These are phyloP conservation scores for Aspergillus proliferans DNA, from an alignment of 2,329 filamentous ascomycete genomes.

Conservation along the genomic window DNA sequence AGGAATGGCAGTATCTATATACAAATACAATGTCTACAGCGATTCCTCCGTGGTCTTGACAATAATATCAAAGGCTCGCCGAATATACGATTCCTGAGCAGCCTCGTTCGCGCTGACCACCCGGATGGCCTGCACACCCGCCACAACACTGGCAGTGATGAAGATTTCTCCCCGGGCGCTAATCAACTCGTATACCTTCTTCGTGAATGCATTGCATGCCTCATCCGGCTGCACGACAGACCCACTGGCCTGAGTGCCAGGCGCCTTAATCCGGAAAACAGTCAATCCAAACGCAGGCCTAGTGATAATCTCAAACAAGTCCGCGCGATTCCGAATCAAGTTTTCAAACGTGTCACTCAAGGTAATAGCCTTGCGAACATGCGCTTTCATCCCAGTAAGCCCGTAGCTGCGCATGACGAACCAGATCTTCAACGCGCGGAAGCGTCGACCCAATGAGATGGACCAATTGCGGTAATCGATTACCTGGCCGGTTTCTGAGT, in stretches of 20 bases:
- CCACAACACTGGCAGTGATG: slow-evolving; percentile 70
- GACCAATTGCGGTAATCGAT: slow-evolving; percentile 98
- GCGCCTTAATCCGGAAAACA: slow-evolving; percentile 61
- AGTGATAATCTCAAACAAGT: slow-evolving; percentile 71
- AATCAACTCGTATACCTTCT: slow-evolving; percentile 67
- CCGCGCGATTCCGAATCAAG: slow-evolving; percentile 52
- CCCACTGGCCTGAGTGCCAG: slow-evolving; percentile 6
- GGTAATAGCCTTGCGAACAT: slow-evolving; percentile 63
- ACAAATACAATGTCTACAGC: slow-evolving; percentile 7
- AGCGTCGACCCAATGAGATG: slow-evolving; percentile 82
- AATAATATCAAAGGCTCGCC: slow-evolving; percentile 67
- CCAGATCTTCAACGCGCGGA: slow-evolving; percentile 89
- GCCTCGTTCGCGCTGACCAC: slow-evolving; percentile 68
- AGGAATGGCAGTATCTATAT: neutral
- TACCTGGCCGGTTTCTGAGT: slow-evolving; percentile 73
- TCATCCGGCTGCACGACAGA: slow-evolving; percentile 35
- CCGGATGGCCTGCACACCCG: slow-evolving; percentile 69
- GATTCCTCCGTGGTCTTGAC: slow-evolving; percentile 58
- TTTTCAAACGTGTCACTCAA: slow-evolving; percentile 65
- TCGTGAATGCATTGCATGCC: slow-evolving; percentile 62
- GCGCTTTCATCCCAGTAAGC: slow-evolving; percentile 64
- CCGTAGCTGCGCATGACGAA: slow-evolving; percentile 85
- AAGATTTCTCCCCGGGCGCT: slow-evolving; percentile 73
- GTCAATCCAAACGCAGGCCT: slow-evolving; percentile 72
- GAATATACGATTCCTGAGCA: slow-evolving; percentile 66